Conservation (phyloP, 257 asterid species). For the Solanum chmielewskii region DNA sequence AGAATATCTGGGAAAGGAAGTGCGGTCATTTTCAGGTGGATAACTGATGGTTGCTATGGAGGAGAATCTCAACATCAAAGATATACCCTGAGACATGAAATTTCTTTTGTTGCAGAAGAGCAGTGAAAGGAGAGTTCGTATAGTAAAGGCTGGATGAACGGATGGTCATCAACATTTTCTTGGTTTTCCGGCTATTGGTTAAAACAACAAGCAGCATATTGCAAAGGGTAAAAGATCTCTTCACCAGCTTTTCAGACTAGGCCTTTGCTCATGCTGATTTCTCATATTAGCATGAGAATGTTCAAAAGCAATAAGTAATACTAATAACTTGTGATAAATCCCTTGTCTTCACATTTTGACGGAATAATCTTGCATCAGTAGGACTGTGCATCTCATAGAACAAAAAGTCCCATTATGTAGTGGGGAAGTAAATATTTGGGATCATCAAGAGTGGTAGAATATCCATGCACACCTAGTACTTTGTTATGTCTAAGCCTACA, state of each 20-base stretch:
- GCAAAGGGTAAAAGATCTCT: background rate
- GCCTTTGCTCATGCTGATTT: background rate
- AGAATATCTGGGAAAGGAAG: background rate
- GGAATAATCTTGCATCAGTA: background rate
- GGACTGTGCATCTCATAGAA: background rate
- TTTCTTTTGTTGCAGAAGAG: background rate
- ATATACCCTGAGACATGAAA: background rate
- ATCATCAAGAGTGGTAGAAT: background rate
- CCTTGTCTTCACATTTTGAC: background rate
- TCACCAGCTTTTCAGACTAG: background rate
- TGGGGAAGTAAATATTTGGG: background rate
- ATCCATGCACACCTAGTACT: background rate
- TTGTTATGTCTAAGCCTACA: background rate
- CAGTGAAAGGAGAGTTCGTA: background rate
- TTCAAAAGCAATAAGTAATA: background rate
- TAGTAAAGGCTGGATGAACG: background rate
- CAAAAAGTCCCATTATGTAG: background rate
- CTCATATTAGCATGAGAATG: background rate
- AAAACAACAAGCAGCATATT: background rate
- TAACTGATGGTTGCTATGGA: background rate
- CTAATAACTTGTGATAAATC: background rate
- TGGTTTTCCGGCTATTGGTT: background rate
- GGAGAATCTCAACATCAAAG: background rate
- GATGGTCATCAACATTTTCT: background rate
- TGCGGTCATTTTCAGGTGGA: background rate